These are phyloP conservation scores for Pseudocercospora cruenta DNA, from an alignment of 2,329 filamentous ascomycete species.

Conservation along the genomic window DNA sequence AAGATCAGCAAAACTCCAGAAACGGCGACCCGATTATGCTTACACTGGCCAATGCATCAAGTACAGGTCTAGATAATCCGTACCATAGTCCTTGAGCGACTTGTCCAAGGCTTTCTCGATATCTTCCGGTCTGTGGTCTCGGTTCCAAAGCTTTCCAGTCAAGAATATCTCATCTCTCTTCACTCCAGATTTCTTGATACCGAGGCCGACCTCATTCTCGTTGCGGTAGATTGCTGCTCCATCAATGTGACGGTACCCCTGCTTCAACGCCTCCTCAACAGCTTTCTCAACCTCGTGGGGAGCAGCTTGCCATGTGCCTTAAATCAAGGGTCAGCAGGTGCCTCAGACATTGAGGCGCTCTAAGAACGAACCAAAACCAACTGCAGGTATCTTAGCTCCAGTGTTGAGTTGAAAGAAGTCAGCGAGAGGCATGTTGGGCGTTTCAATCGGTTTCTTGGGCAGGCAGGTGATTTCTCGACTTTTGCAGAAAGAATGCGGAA, in stretches of 20 bases:
- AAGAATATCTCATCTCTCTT: conserved; percentile 38
- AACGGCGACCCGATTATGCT: conserved; percentile 41
- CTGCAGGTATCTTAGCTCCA: conserved; percentile 44
- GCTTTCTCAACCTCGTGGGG: conserved; percentile 36
- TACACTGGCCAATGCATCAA: conserved; percentile 55
- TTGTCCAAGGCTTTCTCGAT: conserved; percentile 27
- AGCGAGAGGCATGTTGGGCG: conserved; percentile 20
- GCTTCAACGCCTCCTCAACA: conserved; percentile 39
- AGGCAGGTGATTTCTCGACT: background rate
- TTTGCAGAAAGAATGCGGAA: background rate
- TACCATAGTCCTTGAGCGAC: conserved; percentile 48
- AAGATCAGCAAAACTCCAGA: background rate
- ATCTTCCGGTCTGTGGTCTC: conserved; percentile 58
- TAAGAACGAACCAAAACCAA: conserved; percentile 15
- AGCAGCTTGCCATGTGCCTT: conserved; percentile 38
- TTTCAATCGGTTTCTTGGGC: background rate
- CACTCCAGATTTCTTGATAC: conserved; percentile 33
- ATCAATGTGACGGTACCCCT: conserved; percentile 46
- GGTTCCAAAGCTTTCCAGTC: conserved; percentile 67
- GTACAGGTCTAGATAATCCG: conserved; percentile 54
- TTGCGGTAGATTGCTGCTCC: conserved; percentile 42
- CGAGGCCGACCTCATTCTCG: conserved; percentile 35
- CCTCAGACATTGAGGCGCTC: no score
- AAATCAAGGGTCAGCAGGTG: no score
- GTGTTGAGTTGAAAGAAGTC: conserved; percentile 43